Evolutionary conservation across 768 basidiomycete genomes (phyloP), one percentile per base, ranked within the genome.

Genomic region (Tulasnella sp.): DNA sequence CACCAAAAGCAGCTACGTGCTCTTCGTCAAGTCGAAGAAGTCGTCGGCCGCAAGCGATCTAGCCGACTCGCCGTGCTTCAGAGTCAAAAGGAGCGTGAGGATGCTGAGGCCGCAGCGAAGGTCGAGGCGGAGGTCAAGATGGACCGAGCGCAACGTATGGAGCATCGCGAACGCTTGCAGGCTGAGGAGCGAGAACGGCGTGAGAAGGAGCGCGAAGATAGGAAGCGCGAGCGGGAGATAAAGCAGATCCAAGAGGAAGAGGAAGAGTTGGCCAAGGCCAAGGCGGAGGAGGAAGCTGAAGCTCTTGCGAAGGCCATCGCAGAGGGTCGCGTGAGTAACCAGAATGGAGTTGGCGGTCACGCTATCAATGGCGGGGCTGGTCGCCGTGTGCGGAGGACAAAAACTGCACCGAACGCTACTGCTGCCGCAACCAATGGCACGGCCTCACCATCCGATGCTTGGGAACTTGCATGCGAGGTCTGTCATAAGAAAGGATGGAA

Each of bases 381-480:
- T 51, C 38, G 44, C 25, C 55, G 63, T 43, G 42, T 59, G 19
- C 38, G 42, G 22, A 53, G 51, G 48, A 63, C 57, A 38, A 53
- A 53, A n/a, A 48, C 55, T 15, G 48, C 53, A 12, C 17, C 30
- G n/a, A 25, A 21, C n/a, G 29, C 46, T 24, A n/a, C n/a, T n/a
- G 45, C 29, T 45, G 29, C 19, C 24, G 17, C 51, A 4, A 46
- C 51, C 8, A 70, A 69, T 48, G 63, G 66, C 24, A 64, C 68
- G 17, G 68, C 69, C 12, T 78, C 78, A 4, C 79, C 81, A 30
- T 59, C 65, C 46, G 70, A 72, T 19, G 74, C 84, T 59, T 93
- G 92, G 92, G 82, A 88, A 59, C 72, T 96, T 22, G 84, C 88
- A 66, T 96, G 92, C 67, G 92, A 94, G 67, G 76, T 94, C 38